These are phyloP conservation scores for Leccinum olivaceopallidum DNA, from an alignment of 768 basidiomycete species.

Conservation along the genomic window DNA sequence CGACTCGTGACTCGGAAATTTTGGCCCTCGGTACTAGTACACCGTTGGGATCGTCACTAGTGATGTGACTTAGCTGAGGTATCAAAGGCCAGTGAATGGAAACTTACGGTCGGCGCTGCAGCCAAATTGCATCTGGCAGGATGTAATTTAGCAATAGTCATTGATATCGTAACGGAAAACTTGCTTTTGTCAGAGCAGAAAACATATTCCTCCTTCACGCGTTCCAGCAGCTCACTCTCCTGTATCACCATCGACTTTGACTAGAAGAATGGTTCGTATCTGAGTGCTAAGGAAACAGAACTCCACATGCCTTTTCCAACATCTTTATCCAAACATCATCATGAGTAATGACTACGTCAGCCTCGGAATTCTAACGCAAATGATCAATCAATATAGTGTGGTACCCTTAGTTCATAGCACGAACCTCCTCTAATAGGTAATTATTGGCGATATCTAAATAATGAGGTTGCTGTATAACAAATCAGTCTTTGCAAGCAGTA, in stretches of 20 bases:
- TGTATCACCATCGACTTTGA: background rate
- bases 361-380: background rate
- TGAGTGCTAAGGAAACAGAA: background rate
- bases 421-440: conserved; percentile 7
- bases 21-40: no score
- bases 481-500: background rate
- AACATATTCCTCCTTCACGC: background rate
- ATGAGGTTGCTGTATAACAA: conserved; percentile 2
- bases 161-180: background rate
- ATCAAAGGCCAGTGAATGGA: background rate
- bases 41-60: background rate
- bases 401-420: background rate
- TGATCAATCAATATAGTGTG: background rate
- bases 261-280: background rate
- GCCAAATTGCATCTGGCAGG: conserved; percentile 6
- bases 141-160: background rate
- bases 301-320: background rate
- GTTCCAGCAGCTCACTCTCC: background rate
- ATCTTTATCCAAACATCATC: conserved; percentile 16
- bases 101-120: background rate
- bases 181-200: background rate
- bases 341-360: conserved; percentile 10
- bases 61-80: no score
- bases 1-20: background rate
- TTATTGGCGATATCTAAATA: conserved; percentile 9